phyloP scores from a whole-genome alignment of 2,329 filamentous ascomycete genomes.

The Dothiorella sarmentorum region DNA sequence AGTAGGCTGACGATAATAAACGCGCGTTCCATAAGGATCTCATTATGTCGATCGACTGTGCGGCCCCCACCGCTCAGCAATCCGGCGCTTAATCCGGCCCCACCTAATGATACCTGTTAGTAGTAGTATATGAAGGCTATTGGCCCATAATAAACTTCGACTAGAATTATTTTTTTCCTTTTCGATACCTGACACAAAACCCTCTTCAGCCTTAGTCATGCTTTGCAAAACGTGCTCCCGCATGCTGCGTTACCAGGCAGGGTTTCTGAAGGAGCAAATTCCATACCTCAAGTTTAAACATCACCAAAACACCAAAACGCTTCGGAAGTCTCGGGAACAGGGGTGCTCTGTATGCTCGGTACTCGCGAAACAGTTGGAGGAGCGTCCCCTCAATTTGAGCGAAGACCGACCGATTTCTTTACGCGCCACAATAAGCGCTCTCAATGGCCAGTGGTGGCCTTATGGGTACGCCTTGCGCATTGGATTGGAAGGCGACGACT shows the following conservation, averaged over 20 bases:
- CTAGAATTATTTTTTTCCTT: too few species aligned
- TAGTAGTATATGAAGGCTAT: too few species aligned
- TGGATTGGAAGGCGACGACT: neutral
- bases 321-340: constrained; percentile 8
- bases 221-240: constrained; percentile 18
- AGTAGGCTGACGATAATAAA: too few species aligned
- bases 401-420: neutral
- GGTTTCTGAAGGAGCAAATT: constrained; percentile 15
- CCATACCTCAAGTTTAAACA: constrained; percentile 20
- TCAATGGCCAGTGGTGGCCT: too few species aligned
- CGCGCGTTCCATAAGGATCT: too few species aligned
- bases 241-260: constrained; percentile 19
- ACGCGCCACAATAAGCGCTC: neutral
- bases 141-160: too few species aligned
- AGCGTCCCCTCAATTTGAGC: neutral
- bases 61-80: too few species aligned
- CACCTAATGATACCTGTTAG: too few species aligned
- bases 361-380: constrained; percentile 8
- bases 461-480: too few species aligned
- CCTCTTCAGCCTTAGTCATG: neutral
- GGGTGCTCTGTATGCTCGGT: constrained; percentile 20
- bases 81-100: too few species aligned
- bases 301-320: constrained; percentile 2
- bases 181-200: neutral
- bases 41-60: too few species aligned